Percentiles rank a stretch among this genome's conserved stretches.
phyloP scores from a whole-genome alignment of 768 basidiomycete species.

The Psilocybe sp. region DNA sequence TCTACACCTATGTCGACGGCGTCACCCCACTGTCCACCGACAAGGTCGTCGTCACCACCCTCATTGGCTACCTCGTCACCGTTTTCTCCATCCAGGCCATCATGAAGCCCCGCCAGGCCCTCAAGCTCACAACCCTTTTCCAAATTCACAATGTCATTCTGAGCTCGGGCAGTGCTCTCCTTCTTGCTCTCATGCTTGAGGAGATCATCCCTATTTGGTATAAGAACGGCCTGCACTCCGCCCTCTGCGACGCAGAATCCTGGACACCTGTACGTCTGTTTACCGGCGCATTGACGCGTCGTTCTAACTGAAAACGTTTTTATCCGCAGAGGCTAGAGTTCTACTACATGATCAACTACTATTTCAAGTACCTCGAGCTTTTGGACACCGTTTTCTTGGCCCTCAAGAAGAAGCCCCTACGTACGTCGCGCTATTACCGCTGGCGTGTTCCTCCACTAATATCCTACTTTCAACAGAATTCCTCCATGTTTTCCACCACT shows the following conservation, averaged over 20 bases:
- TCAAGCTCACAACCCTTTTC: slow-evolving; percentile 80
- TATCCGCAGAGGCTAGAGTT: slow-evolving; percentile 75
- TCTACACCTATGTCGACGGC: slow-evolving; percentile 67
- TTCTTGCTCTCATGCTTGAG: slow-evolving; percentile 88
- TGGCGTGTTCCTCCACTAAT: background rate
- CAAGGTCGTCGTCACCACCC: slow-evolving; percentile 64
- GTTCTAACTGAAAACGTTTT: slow-evolving; percentile 4
- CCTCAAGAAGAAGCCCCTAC: slow-evolving; percentile 96
- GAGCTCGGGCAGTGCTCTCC: slow-evolving; percentile 76
- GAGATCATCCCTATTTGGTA: slow-evolving; percentile 82
- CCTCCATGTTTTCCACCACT: slow-evolving; percentile 98
- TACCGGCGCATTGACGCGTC: slow-evolving; percentile 11
- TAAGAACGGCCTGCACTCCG: slow-evolving; percentile 68
- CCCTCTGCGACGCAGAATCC: slow-evolving; percentile 71
- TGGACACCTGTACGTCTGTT: slow-evolving; percentile 80
- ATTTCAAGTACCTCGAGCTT: slow-evolving; percentile 96
- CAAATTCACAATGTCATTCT: slow-evolving; percentile 90
- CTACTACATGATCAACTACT: slow-evolving; percentile 99
- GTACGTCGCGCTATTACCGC: slow-evolving; percentile 40
- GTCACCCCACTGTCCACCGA: slow-evolving; percentile 81
- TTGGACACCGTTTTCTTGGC: slow-evolving; percentile 96
- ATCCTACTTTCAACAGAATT: slow-evolving; percentile 58
- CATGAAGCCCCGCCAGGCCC: slow-evolving; percentile 76
- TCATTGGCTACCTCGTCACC: slow-evolving; percentile 80
- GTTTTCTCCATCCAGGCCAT: slow-evolving; percentile 82